phyloP scores from a whole-genome alignment of 75 land plant genomes.

The Pseudotsuga menziesii region DNA sequence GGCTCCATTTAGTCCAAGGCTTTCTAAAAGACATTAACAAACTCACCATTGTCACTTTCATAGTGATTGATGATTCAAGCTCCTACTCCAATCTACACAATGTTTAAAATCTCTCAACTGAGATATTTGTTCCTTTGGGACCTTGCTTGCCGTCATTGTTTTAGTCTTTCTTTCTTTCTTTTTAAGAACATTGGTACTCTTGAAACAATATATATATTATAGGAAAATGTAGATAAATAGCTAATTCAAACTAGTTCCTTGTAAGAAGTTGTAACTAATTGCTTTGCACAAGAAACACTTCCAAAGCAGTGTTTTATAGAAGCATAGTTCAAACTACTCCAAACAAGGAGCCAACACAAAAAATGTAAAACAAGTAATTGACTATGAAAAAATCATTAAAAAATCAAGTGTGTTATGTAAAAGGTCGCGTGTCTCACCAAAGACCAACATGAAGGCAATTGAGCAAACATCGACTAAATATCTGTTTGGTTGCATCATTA shows the following conservation, averaged over 20 bases:
- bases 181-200: too few species aligned
- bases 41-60: too few species aligned
- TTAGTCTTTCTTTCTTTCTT: too few species aligned
- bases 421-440: slow-evolving; percentile 49
- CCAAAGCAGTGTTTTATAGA: neutral
- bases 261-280: neutral
- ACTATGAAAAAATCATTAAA: neutral
- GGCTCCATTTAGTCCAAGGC: too few species aligned
- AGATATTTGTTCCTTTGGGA: too few species aligned
- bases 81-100: too few species aligned
- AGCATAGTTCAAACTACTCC: neutral
- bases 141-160: too few species aligned
- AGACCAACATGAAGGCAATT: slow-evolving; percentile 79
- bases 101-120: too few species aligned
- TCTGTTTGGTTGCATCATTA: slow-evolving; percentile 90
- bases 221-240: neutral
- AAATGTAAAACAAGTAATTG: neutral
- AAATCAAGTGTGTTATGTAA: neutral
- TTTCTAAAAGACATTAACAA: too few species aligned
- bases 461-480: slow-evolving; percentile 90
- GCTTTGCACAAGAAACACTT: neutral
- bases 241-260: neutral
- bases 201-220: too few species aligned
- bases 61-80: too few species aligned
- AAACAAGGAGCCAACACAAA: neutral